A percentile compares a stretch with the other conserved stretches of the same genome.
Evolutionary conservation across 75 land plant genomes (phyloP).

Genomic region (Chamaecyparis obtusa): DNA sequence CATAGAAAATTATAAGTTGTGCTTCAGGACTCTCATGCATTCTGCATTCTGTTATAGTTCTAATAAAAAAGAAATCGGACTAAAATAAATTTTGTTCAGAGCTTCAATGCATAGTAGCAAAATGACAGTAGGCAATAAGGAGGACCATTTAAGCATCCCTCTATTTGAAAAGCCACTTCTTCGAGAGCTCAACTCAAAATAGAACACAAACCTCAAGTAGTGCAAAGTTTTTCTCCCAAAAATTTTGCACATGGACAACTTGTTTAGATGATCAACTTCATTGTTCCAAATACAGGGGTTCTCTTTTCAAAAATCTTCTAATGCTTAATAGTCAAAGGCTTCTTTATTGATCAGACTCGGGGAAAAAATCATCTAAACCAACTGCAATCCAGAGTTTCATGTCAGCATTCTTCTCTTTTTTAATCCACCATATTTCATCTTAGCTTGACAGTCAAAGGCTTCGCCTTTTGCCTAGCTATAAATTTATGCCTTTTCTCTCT

Average conservation of each 20-base stretch:
- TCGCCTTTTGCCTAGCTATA: background rate
- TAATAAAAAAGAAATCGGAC: too few species aligned
- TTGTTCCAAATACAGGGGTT: background rate
- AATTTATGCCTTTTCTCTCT: background rate
- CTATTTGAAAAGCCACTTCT: too few species aligned
- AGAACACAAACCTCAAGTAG: too few species aligned
- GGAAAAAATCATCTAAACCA: background rate
- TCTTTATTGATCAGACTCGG: background rate
- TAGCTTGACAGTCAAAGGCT: background rate
- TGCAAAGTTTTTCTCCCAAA: background rate
- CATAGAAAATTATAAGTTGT: background rate
- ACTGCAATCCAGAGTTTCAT: background rate
- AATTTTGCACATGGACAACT: background rate
- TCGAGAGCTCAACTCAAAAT: too few species aligned
- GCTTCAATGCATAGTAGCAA: too few species aligned
- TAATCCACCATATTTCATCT: background rate
- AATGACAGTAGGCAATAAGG: too few species aligned
- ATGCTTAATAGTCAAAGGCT: background rate
- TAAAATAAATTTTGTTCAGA: too few species aligned
- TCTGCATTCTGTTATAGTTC: background rate
- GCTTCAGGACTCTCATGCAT: background rate
- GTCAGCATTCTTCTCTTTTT: background rate
- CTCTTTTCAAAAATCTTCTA: background rate
- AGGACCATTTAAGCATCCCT: too few species aligned
- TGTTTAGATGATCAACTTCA: background rate